These are phyloP conservation scores for Hypoxylon sp. DNA, from an alignment of 2,329 filamentous ascomycete genomes.

Conservation along the genomic window DNA sequence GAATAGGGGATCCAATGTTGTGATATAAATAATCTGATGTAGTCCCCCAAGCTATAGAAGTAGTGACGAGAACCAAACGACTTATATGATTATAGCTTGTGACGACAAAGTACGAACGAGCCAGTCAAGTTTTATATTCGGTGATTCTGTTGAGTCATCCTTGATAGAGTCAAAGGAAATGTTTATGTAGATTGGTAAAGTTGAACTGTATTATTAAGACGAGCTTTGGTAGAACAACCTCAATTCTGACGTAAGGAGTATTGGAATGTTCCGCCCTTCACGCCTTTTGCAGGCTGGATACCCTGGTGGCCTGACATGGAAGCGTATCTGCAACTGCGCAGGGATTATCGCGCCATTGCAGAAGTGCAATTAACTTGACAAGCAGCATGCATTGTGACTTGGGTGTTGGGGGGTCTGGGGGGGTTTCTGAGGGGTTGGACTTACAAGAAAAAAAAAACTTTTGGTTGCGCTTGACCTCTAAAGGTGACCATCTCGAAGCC, in stretches of 20 bases:
- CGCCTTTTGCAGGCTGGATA: constrained; percentile 39
- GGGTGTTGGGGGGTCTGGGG: constrained; percentile 21
- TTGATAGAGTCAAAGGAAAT: constrained; percentile 16
- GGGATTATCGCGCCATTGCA: constrained; percentile 43
- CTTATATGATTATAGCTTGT: constrained; percentile 33
- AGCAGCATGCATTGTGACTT: constrained; percentile 28
- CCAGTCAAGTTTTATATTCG: constrained; percentile 17
- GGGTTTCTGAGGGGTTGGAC: constrained; percentile 10
- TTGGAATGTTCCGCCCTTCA: constrained; percentile 45
- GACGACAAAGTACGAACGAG: constrained; percentile 12
- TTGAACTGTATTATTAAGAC: constrained; percentile 31
- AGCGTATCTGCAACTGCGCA: constrained; percentile 33
- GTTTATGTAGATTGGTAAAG: constrained; percentile 25
- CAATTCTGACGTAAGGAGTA: constrained; percentile 49
- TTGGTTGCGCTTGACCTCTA: constrained; percentile 45
- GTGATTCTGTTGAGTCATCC: constrained; percentile 47
- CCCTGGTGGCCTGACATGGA: constrained; percentile 42
- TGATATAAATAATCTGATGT: constrained; percentile 33
- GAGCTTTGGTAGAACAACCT: constrained; percentile 17
- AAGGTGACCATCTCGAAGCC: constrained; percentile 42
- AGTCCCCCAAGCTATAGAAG: constrained; percentile 15
- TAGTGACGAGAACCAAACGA: constrained; percentile 16
- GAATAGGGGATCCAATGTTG: constrained; percentile 27
- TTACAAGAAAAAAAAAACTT: constrained; percentile 22
- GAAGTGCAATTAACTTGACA: constrained; percentile 33